These are phyloP conservation scores for Septoria linicola DNA, from an alignment of 2,329 filamentous ascomycete genomes.

Conservation along the genomic window DNA sequence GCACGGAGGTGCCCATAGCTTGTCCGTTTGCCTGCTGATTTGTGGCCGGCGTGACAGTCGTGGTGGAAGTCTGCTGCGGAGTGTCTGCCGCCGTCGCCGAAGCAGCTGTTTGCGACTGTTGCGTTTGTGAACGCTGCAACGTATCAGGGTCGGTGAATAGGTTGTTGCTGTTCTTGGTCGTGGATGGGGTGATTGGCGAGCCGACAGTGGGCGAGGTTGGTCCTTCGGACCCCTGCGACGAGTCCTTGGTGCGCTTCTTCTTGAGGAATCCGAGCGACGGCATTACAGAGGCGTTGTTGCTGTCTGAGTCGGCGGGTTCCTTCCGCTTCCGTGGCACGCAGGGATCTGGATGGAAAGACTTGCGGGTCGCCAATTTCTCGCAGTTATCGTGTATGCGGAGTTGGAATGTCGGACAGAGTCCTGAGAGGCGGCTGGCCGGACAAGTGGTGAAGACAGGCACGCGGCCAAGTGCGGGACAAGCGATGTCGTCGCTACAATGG, in stretches of 20 bases:
- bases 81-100: slow-evolving; percentile 22
- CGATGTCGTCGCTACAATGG: slow-evolving; percentile 5
- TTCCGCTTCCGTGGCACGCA: slow-evolving; percentile 30
- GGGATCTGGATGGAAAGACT: slow-evolving; percentile 19
- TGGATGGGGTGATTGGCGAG: slow-evolving; percentile 48
- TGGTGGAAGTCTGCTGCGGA: slow-evolving; percentile 29
- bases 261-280: slow-evolving; percentile 94
- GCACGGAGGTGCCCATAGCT: slow-evolving; percentile 55
- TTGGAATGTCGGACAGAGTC: slow-evolving; percentile 14
- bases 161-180: slow-evolving; percentile 41
- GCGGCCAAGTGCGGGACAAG: slow-evolving; percentile 9
- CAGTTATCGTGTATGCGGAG: slow-evolving; percentile 12
- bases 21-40: slow-evolving; percentile 16
- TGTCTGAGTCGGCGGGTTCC: slow-evolving; percentile 19
- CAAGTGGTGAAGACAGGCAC: background rate
- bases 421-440: slow-evolving; percentile 1
- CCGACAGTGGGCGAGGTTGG: slow-evolving; percentile 60
- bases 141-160: slow-evolving; percentile 35
- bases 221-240: slow-evolving; percentile 52
- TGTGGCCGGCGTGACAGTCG: slow-evolving; percentile 19
- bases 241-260: slow-evolving; percentile 98
- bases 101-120: slow-evolving; percentile 22
- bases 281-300: slow-evolving; percentile 56
- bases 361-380: slow-evolving; percentile 25
- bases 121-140: slow-evolving; percentile 27